Evolutionary conservation across 2,329 filamentous ascomycete species (phyloP), one percentile per base, ranked within the genome.

Genomic region (Chaetomium sp.): DNA sequence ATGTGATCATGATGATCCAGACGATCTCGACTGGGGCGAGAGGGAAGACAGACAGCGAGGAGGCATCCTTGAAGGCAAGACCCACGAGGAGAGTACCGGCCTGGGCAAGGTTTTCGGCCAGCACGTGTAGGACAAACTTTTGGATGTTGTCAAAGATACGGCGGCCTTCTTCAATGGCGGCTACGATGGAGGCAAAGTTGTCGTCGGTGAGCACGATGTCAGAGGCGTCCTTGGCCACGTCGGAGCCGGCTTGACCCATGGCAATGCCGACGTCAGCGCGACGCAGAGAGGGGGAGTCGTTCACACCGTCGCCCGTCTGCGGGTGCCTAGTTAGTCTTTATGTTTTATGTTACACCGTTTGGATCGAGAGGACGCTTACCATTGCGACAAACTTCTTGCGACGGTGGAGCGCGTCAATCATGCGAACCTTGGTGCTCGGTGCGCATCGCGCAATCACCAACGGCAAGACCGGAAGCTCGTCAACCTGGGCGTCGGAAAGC

Each of bases 161-260:
- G 31, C 89, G 84, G n/a, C 89, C 89, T 75, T 91, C 88, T 73
- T 89, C 85, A 53, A 91, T 87, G 45, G 87, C 88, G 19, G 86
- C 87, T 31, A 91, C 83, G 64, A 91, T 91, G 27, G 89, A 92
- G 8, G 92, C 90, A 73, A 96, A 96, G 78, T 96, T 93, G 76
- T 95, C 92, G 73, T 95, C 91, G 0, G 91, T 92, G 27, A 96
- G 80, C 42, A 96, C 91, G 83, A 96, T 95, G 73, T 96, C 92
- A 1, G 91, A 90, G 2, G 92, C 92, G 76, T 95, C 88, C 72
- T 91, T 91, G 67, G 89, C 89, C 10, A 92, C 89, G 72, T 91
- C 89, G 53, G 86, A 89, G 19, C 89, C 89, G 50, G 87, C 82
- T 67, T 86, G 80, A 56, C 89, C 88, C 89, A 91, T 92, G 68